Evolutionary conservation across 495 filamentous ascomycete species (phyloP).

Genomic region (Friedmanniomyces simplex): DNA sequence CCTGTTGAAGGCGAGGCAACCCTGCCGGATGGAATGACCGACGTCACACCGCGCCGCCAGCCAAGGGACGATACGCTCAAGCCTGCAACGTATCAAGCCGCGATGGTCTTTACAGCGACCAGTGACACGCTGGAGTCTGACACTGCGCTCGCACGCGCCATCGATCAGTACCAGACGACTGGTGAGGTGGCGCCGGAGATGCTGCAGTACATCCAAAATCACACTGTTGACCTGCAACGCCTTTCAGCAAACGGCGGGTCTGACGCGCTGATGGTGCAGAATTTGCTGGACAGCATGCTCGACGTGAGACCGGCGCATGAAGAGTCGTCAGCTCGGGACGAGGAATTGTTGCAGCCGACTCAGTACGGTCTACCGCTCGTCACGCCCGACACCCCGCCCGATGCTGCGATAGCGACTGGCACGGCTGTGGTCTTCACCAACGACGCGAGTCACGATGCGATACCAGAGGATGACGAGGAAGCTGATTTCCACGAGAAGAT

Average conservation of each 20-base stretch:
- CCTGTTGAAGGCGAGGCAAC: neutral
- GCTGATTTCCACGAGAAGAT: conserved; percentile 10
- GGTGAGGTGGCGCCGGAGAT: conserved; percentile 24
- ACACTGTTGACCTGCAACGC: conserved; percentile 23
- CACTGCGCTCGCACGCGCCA: neutral
- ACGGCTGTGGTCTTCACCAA: conserved; percentile 17
- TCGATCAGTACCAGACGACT: conserved; percentile 13
- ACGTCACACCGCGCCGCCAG: conserved; percentile 6
- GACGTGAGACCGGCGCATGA: neutral
- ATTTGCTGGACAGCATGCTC: conserved; percentile 23
- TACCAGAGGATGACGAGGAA: neutral
- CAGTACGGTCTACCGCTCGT: conserved; percentile 14
- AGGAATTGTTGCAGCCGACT: neutral
- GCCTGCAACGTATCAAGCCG: neutral
- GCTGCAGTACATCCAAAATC: conserved; percentile 22
- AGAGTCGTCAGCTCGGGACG: neutral
- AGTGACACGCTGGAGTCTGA: neutral
- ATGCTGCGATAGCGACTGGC: conserved; percentile 4
- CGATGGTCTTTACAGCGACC: neutral
- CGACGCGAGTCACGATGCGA: neutral
- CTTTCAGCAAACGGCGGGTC: conserved; percentile 20
- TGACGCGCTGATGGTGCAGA: conserved; percentile 26
- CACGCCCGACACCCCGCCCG: conserved; percentile 19
- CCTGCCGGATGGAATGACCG: neutral
- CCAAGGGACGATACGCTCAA: conserved; percentile 8